Conservation (phyloP, 352 stramenopile genomes). For the Globisporangium iwayamae region DNA sequence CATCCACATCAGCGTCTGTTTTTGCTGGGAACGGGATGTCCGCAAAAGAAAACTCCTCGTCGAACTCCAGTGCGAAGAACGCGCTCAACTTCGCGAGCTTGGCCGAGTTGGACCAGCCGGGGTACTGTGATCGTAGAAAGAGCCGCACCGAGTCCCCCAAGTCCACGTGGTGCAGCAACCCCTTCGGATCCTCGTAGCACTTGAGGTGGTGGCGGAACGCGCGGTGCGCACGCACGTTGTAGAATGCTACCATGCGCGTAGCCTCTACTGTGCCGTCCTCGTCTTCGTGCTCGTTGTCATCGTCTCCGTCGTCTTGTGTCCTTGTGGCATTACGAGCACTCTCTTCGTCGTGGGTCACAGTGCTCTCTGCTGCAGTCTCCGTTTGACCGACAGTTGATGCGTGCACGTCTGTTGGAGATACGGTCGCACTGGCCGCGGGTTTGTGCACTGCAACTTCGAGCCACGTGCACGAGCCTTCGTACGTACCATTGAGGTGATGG, state of each 20-base stretch:
- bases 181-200: conserved; percentile 29
- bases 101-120: conserved; percentile 58
- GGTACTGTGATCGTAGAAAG: conserved; percentile 35
- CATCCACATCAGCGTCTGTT: not conserved
- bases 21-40: conserved; percentile 1
- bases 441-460: conserved; percentile 49
- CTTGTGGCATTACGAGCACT: not conserved
- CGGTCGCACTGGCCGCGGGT: not conserved
- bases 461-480: conserved; percentile 60
- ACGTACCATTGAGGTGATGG: conserved; percentile 52
- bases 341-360: not conserved
- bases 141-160: conserved; percentile 47
- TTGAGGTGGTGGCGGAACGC: conserved; percentile 58
- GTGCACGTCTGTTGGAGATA: not conserved
- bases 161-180: conserved; percentile 34
- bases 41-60: conserved; percentile 44
- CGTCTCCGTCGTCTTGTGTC: not conserved
- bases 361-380: not conserved
- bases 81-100: conserved; percentile 45
- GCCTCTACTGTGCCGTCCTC: conserved; percentile 15
- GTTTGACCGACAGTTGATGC: not conserved
- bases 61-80: conserved; percentile 47
- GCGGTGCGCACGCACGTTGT: conserved; percentile 49
- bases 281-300: not conserved
- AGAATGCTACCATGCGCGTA: conserved; percentile 25